Base-by-base conservation (phyloP, 306 rosid genomes). In the Lathyrus sativus region DNA sequence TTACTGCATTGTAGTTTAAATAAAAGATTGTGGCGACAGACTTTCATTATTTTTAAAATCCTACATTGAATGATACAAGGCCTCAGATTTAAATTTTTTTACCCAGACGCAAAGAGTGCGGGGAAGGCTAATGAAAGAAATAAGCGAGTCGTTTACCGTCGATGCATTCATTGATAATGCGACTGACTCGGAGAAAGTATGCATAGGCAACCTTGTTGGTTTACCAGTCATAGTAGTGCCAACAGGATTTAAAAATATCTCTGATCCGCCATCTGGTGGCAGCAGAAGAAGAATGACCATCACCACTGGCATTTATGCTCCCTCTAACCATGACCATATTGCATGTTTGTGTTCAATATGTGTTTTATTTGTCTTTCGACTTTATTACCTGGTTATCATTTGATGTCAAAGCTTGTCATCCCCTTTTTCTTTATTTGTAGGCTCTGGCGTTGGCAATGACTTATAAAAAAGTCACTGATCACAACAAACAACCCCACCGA, bases 161-260 rank as follows among this genome's bases (percentile, higher is more conserved):
- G 91, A 91, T 68, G 96, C 96, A 14, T 76, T 88, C 69, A 82
- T 88, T 63, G 89, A 91, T 65, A 77, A 82, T 76, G 96, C 91
- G 54, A 71, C 90, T 6, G 88, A 88, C 15, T 88, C 91, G 97
- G 97, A 91, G 77, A 86, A 74, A 80, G 86, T 91, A 37, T 86
- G 91, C 75, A 4, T 85, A 31, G 93, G 97, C 68, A 91, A 88
- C 59, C 91, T 91, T 9, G 95, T 87, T 45, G 84, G 95, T 54
- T 71, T 87, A 65, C 97, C 90, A 2, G 85, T 85, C n/a, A 74
- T 87, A 5, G 85, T 88, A 57, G 81, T 87, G 74, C 88, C 89
- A 26, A 79, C 91, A 0, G 85, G 91, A 60, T 82, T 88, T 64
- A 79, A 68, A 4, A 71, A 75, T 38, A 80, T 82, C 56, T 39